Base-by-base conservation (phyloP, 768 basidiomycete species). In the Kwoniella botswanensis region DNA sequence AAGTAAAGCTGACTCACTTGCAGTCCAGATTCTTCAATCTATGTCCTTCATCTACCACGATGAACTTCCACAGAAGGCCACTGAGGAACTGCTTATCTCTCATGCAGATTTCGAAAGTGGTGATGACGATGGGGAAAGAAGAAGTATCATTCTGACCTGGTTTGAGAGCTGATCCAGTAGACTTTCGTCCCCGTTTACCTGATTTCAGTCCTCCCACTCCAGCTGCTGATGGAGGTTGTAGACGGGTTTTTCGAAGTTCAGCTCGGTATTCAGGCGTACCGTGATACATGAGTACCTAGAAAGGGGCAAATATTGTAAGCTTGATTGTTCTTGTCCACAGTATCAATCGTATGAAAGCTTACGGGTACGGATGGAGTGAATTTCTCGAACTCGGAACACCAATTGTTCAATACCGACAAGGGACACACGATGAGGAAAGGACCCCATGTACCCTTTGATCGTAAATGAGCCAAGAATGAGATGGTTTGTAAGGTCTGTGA, bases 21-120 rank as follows among this genome's bases (percentile, higher is more conserved):
- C 93, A 94, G 78, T 98, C 89, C 68, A 96, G 86, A 78, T 99
- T 99, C 86, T 98, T 98, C 80, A 99, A 83, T 24, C 96, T 87
- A 84, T 99, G 97, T 0, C 96, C 83, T 61, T 84, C 82, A 70
- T 84, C 83, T 1, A 99, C 96, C 70, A 98, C 93, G 80, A 98
- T 93, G 80, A 95, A 97, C 26, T 83, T 84, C 83, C 80, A 85
- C 77, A 88, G 84, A 80, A 92, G 92, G 69, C 87, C 87, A 57
- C 86, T 83, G 63, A 91, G 87, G 75, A 90, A 87, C 46, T 86
- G 83, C 41, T 90, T 88, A 82, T 97, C 92, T 70, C 88, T 91
- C 79, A 94, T 95, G 74, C 94, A 89, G 82, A 98, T 92, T 81
- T 98, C 92, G 82, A 94, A 96, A 2, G 93, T 97, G 4, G 95